A percentile compares a stretch with the other conserved stretches of the same genome.
Conservation (phyloP, 371 early-diverging fungal genomes). For the Coemansia sp. region DNA sequence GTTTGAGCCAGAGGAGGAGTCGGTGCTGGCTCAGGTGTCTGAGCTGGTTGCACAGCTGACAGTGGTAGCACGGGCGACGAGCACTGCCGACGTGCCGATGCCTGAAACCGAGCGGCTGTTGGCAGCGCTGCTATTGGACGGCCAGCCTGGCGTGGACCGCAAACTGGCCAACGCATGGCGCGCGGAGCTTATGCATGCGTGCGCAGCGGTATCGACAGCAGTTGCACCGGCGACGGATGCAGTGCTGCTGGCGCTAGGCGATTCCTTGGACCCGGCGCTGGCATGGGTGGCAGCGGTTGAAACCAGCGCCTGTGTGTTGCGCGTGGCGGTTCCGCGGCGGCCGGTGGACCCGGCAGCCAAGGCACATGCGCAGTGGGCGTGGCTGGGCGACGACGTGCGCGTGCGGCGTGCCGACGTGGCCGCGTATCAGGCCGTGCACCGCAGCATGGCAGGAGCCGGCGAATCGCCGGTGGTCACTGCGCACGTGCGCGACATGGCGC, state of each 20-base stretch:
- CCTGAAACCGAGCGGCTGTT: constrained; percentile 10
- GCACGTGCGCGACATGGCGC: neutral
- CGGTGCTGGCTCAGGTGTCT: neutral
- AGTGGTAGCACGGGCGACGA: neutral
- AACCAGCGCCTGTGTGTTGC: constrained; percentile 23
- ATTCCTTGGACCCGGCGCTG: neutral
- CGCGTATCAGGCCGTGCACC: constrained; percentile 23
- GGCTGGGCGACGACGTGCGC: constrained; percentile 35
- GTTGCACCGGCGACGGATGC: constrained; percentile 15
- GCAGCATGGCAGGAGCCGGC: constrained; percentile 30
- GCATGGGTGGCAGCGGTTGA: constrained; percentile 31
- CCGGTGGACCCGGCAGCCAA: constrained; percentile 53
- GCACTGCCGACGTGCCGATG: neutral
- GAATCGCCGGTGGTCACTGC: constrained; percentile 15
- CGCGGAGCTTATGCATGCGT: neutral
- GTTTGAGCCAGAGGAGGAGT: constrained; percentile 3
- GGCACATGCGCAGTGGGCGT: constrained; percentile 36
- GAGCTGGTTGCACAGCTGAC: neutral
- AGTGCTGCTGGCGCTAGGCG: constrained; percentile 7
- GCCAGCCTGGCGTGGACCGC: neutral
- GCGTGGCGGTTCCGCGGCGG: constrained; percentile 31
- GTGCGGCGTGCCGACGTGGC: constrained; percentile 11
- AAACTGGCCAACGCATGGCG: constrained; percentile 10
- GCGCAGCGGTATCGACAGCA: neutral
- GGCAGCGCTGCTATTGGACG: neutral